Evolutionary conservation across 2,329 filamentous ascomycete species (phyloP).

Genomic region (Zasmidium cellare): DNA sequence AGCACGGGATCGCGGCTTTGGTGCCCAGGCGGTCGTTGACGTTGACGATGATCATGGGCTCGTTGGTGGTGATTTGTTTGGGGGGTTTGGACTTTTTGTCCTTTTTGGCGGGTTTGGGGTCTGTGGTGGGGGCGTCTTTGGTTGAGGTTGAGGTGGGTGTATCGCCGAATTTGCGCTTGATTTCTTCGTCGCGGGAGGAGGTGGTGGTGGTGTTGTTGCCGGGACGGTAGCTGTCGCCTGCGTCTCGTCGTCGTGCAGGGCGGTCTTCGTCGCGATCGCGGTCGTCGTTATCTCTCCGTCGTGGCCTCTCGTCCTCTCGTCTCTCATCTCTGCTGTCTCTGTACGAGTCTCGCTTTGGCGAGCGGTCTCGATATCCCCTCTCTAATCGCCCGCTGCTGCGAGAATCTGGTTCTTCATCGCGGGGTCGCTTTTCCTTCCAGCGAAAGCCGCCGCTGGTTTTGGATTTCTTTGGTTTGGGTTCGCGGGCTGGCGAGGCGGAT

Average conservation of each 20-base stretch:
- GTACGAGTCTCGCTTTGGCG: slow-evolving; percentile 29
- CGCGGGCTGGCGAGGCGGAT: slow-evolving; percentile 33
- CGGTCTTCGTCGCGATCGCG: slow-evolving; percentile 16
- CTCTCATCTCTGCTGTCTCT: slow-evolving; percentile 18
- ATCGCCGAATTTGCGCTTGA: neutral
- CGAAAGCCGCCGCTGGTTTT: slow-evolving; percentile 36
- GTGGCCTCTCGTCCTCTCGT: slow-evolving; percentile 2
- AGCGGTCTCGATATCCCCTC: slow-evolving; percentile 37
- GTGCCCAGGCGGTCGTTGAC: slow-evolving; percentile 95
- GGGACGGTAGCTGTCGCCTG: slow-evolving; percentile 41
- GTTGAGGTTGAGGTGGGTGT: slow-evolving; percentile 5
- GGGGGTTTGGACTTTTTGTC: slow-evolving; percentile 29
- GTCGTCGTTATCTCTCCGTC: slow-evolving; percentile 5
- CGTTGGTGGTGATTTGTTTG: slow-evolving; percentile 44
- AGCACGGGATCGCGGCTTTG: slow-evolving; percentile 89
- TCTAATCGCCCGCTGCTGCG: slow-evolving; percentile 29
- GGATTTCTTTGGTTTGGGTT: slow-evolving; percentile 29
- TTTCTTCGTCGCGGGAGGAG: slow-evolving; percentile 5
- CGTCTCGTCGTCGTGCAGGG: slow-evolving; percentile 32
- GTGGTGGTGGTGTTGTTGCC: neutral
- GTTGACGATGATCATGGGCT: slow-evolving; percentile 91
- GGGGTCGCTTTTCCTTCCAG: slow-evolving; percentile 37
- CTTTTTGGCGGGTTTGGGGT: slow-evolving; percentile 12
- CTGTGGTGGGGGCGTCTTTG: neutral
- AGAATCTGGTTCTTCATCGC: slow-evolving; percentile 20